Evolutionary conservation across 495 filamentous ascomycete species (phyloP), one percentile per base, ranked within the genome.

Genomic region (Ramalina intermedia): DNA sequence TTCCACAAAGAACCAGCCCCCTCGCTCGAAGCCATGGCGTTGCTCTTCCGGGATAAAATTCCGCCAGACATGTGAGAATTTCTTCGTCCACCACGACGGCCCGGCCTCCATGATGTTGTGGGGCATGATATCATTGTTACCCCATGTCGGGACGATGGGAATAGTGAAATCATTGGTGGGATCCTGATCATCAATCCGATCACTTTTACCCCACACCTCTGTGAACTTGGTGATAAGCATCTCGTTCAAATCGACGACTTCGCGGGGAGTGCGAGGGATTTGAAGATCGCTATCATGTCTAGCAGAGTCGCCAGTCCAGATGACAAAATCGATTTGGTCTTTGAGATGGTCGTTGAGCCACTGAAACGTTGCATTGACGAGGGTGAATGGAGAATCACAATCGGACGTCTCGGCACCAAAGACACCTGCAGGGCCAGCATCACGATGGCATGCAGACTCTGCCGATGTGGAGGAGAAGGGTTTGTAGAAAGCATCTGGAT

Each of bases 251-350:
- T 75, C 63, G 3, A 89, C 60, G 13, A 99, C 80, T 61, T 96
- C 82, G 11, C 71, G 64, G 37, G 75, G 66, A 16, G 69, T 82
- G 43, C 91, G 82, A 16, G 91, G 91, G 16, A 84, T 75, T 37
- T 75, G 61, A 60, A 89, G 87, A 58, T 98, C 91, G 64, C 82
- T 94, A 63, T 96, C 91, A 63, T 98, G 91, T 51, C 93, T 79
- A 27, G 87, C 90, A 18, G 86, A 94, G 63, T 99, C 91, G 48
- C 91, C 91, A 0, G 93, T 96, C 93, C 93, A 99, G 45, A 99
- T 70, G 37, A 96, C 82, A 60, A 99, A 99, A 65, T 99, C 91
- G 46, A 99, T 74, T 11, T 79, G 62, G 66, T 86, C 85, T 59
- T 78, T 84, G 35, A 99, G 58, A 55, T 95, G 82, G 24, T 80